Percentiles rank a stretch among this genome's conserved stretches.
Conservation (phyloP, 352 stramenopile genomes). For the Phytophthora chlamydospora region DNA sequence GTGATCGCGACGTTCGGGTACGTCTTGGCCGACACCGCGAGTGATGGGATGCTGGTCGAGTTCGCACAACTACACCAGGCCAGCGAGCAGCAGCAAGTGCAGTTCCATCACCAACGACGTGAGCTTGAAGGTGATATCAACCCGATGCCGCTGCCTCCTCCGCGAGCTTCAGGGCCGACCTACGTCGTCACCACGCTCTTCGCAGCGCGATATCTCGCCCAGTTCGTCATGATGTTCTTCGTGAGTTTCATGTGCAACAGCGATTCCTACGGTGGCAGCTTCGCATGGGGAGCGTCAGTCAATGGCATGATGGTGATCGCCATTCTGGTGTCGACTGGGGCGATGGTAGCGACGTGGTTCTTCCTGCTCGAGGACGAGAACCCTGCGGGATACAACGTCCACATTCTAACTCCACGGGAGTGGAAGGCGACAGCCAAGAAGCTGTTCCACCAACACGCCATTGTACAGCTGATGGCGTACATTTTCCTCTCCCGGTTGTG, state of each 20-base stretch:
- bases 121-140: conserved; percentile 29
- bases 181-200: conserved; percentile 51
- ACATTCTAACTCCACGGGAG: conserved; percentile 21
- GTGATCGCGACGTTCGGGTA: conserved; percentile 54
- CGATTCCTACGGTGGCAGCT: conserved; percentile 53
- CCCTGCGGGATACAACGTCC: conserved; percentile 30
- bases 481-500: conserved; percentile 56
- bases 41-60: conserved; percentile 55
- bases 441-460: conserved; percentile 43
- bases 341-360: conserved; percentile 39
- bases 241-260: conserved; percentile 63
- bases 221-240: conserved; percentile 52
- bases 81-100: conserved; percentile 31
- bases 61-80: conserved; percentile 41
- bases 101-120: conserved; percentile 29
- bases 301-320: conserved; percentile 55
- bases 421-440: conserved; percentile 35
- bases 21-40: conserved; percentile 51
- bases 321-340: conserved; percentile 26
- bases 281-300: conserved; percentile 50
- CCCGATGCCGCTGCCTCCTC: conserved; percentile 7
- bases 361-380: conserved; percentile 44
- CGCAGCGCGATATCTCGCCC: conserved; percentile 41
- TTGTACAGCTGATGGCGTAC: conserved; percentile 48
- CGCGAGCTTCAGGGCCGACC: conserved; percentile 22